Conservation (phyloP, 305 asterid species). For the Plantago lanceolata region DNA sequence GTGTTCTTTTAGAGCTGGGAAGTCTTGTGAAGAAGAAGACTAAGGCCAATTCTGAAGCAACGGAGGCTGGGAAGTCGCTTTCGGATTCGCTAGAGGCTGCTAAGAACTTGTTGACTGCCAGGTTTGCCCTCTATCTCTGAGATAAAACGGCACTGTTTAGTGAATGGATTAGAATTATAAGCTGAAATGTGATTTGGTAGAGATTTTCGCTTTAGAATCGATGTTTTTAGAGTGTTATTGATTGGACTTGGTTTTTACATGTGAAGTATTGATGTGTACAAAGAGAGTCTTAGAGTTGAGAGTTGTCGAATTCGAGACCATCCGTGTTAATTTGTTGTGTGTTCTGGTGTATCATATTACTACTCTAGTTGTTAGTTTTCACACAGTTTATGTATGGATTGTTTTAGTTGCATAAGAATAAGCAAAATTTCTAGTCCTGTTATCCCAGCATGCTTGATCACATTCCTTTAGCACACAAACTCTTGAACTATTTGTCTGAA, state of each 20-base stretch:
- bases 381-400: background rate
- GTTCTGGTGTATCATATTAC: too few relatives aligned
- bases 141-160: too few relatives aligned
- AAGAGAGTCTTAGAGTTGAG: too few relatives aligned
- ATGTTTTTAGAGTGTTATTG: too few relatives aligned
- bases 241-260: too few relatives aligned
- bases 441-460: background rate
- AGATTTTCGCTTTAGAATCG: background rate
- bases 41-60: conserved; percentile 41
- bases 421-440: too few relatives aligned
- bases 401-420: too few relatives aligned
- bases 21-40: conserved; percentile 44
- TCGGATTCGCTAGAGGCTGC: conserved; percentile 63
- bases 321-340: too few relatives aligned
- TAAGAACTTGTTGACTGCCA: conserved; percentile 50
- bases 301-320: too few relatives aligned
- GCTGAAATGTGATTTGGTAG: too few relatives aligned
- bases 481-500: conserved; percentile 21
- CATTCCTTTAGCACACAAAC: background rate
- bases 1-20: conserved; percentile 71
- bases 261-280: too few relatives aligned
- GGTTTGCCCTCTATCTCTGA: conserved; percentile 52
- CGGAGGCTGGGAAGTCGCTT: conserved; percentile 53
- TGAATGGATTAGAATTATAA: too few relatives aligned
- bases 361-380: background rate